Percentiles rank a stretch among this genome's conserved stretches.
Conservation (phyloP, 306 rosid species). For the Sphenostylis stenocarpa region DNA sequence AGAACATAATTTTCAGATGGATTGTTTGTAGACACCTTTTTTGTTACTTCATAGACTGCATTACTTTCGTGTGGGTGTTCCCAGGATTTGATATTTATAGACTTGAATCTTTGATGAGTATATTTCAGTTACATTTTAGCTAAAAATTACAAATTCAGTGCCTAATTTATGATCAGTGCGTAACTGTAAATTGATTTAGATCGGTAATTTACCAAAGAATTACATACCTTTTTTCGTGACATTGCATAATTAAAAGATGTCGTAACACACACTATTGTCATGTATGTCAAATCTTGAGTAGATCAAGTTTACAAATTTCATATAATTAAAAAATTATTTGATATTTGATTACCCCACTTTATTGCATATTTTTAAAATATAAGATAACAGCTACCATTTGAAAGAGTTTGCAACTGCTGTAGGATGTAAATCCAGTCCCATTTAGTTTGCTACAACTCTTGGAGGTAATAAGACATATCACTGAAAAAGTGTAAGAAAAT, state of each 20-base stretch:
- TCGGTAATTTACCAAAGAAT: not conserved
- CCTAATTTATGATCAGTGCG: not conserved
- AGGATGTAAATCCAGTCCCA: not conserved
- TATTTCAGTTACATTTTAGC: constrained; percentile 5
- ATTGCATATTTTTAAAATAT: not conserved
- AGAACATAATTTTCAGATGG: constrained; percentile 3
- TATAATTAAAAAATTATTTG: not conserved
- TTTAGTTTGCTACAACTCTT: constrained; percentile 11
- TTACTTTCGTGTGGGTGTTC: constrained; percentile 2
- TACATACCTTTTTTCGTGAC: not conserved
- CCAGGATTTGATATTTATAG: not conserved
- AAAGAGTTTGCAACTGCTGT: not conserved
- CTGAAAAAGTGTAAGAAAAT: not conserved
- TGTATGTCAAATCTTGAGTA: too few relatives aligned
- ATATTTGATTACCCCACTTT: not conserved
- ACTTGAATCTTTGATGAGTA: not conserved
- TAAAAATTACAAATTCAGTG: not conserved
- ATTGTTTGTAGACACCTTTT: not conserved
- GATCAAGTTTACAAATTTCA: too few relatives aligned
- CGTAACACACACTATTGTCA: not conserved
- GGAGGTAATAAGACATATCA: too few relatives aligned
- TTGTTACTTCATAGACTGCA: not conserved
- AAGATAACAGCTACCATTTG: not conserved
- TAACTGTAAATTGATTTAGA: not conserved
- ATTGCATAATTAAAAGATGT: not conserved